phyloP scores from a whole-genome alignment of 1,139 yeast genomes.

The Torulaspora pretoriensis region DNA sequence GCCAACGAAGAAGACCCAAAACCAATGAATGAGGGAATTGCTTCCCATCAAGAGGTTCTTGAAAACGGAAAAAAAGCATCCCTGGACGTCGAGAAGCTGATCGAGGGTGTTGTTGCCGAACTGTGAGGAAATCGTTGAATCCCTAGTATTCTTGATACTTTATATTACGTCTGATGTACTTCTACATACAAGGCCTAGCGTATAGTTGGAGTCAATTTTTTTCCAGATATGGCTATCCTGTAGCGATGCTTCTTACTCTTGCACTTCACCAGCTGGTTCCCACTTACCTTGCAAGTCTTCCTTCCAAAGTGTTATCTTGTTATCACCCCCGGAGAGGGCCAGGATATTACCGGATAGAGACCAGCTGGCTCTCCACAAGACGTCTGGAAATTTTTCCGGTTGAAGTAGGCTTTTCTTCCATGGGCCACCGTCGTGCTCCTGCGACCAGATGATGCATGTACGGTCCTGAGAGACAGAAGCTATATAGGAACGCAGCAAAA shows the following conservation, averaged over 20 bases:
- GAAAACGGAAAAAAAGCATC: slow-evolving; percentile 81
- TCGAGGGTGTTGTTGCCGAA: slow-evolving; percentile 58
- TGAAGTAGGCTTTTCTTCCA: slow-evolving; percentile 82
- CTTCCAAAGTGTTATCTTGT: slow-evolving; percentile 93
- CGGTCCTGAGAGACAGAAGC: slow-evolving; percentile 99
- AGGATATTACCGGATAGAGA: slow-evolving; percentile 90
- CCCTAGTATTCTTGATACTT: slow-evolving; percentile 1
- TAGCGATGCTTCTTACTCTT: slow-evolving; percentile 44
- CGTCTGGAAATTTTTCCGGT: slow-evolving; percentile 87
- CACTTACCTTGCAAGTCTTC: slow-evolving; percentile 90
- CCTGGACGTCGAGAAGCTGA: slow-evolving; percentile 65
- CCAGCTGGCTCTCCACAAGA: slow-evolving; percentile 98
- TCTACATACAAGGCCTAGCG: slow-evolving; percentile 9
- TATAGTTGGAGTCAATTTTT: slow-evolving; percentile 1
- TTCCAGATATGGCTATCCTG: slow-evolving; percentile 14
- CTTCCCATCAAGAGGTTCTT: slow-evolving; percentile 84
- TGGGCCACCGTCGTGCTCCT: slow-evolving; percentile 56
- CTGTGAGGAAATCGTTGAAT: slow-evolving; percentile 31
- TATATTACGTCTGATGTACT: slow-evolving; percentile 2
- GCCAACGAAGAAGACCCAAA: slow-evolving; percentile 54
- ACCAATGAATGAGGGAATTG: slow-evolving; percentile 69
- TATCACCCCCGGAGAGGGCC: slow-evolving; percentile 96
- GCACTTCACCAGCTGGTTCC: slow-evolving; percentile 95
- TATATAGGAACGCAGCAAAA: slow-evolving; percentile 78
- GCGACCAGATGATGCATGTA: slow-evolving; percentile 91